Base-by-base conservation (phyloP, 331 rosid species). In the Quercus phellos region DNA sequence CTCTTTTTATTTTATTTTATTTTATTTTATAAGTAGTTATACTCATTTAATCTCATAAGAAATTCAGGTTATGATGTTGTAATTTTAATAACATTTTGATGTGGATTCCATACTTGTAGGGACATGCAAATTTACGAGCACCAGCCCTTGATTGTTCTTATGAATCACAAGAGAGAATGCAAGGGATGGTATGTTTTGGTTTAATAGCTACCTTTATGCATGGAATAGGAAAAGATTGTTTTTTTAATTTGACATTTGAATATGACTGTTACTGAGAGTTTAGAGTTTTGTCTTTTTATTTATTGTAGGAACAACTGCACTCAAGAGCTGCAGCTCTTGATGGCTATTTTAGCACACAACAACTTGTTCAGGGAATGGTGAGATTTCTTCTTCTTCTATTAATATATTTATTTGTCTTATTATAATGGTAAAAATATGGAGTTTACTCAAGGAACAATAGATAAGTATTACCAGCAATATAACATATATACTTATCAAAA, bases 241-340 rank as follows among this genome's bases (percentile, higher is more conserved):
- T 59, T 74, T 21, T 51, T 51, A 5, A 38, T 8, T 38, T 38
- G 46, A 19, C 54, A 50, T 72, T 74, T 21, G 70, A 79, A 17
- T 55, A 21, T 55, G 51, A 32, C 26, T 66, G 38, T 61, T 18
- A 58, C 55, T 61, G 42, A 74, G 76, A 81, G 60, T 58, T 77
- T 75, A 34, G 61, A 51, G 18, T 6, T 72, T 72, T 58, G 72
- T 70, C 13, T 53, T 26, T 13, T 42, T 67, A 43, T 76, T 69
- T 70, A 38, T 73, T 59, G 50, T 66, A 86, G 94, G 92, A 74
- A 55, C 83, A 84, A 76, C 74, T 82, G 70, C 79, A 71, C 77
- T 78, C 84, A 19, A 90, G 88, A 76, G 81, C 88, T 76, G 82
- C 82, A 38, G 75, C 86, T 63, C 55, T 76, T 14, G 87, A 88